These are phyloP conservation scores for Lactarius sp. DNA, from an alignment of 768 basidiomycete species.

Conservation along the genomic window DNA sequence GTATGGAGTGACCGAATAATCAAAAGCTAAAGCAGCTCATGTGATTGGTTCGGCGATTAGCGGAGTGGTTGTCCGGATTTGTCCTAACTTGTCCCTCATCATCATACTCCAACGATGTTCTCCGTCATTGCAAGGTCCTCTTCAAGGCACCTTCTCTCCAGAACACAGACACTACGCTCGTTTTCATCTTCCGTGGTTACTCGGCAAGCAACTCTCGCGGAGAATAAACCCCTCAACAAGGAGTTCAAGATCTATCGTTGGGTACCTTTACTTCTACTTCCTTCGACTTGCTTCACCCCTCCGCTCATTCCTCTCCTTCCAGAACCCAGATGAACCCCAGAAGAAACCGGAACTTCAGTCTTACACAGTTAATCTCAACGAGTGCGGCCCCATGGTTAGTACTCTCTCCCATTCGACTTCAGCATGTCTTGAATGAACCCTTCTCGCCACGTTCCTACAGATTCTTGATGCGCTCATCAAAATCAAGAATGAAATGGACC, in stretches of 20 bases:
- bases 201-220: constrained; percentile 43
- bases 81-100: neutral
- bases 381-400: constrained; percentile 90
- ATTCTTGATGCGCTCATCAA: constrained; percentile 93
- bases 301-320: constrained; percentile 14
- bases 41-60: neutral
- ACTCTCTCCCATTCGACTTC: constrained; percentile 8
- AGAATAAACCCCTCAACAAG: constrained; percentile 75
- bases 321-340: constrained; percentile 94
- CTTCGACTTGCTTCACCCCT: neutral
- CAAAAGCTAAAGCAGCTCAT: neutral
- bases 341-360: constrained; percentile 88
- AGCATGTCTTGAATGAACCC: neutral
- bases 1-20: neutral
- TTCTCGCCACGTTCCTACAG: constrained; percentile 32
- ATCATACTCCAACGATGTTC: constrained; percentile 27
- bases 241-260: constrained; percentile 99
- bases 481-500: constrained; percentile 98
- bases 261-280: constrained; percentile 46
- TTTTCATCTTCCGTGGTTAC: constrained; percentile 33
- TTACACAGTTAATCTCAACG: constrained; percentile 88
- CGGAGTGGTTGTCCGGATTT: neutral
- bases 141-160: constrained; percentile 1
- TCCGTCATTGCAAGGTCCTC: constrained; percentile 10
- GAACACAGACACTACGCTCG: constrained; percentile 14